Percentiles rank a stretch among this genome's conserved stretches.
Conservation (phyloP, 2,329 filamentous ascomycete species). For the Fonsecaea erecta region DNA sequence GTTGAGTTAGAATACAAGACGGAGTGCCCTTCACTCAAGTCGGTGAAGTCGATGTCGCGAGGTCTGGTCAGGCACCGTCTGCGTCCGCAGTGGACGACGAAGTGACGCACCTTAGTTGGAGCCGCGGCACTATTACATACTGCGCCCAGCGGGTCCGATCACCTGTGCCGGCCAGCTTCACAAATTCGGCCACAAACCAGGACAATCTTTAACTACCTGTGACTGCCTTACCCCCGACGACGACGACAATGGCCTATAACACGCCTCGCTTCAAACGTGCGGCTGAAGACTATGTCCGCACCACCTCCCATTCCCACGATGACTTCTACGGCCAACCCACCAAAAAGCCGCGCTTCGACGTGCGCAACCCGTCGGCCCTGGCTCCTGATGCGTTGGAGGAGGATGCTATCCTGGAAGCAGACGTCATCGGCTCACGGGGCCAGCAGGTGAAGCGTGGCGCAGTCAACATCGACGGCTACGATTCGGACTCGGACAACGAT, state of each 20-base stretch:
- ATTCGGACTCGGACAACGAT: constrained; percentile 90
- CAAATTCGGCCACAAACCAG: background rate
- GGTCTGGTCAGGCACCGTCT: background rate
- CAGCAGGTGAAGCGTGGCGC: constrained; percentile 85
- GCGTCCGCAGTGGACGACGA: background rate
- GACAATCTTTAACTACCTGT: background rate
- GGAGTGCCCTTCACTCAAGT: background rate
- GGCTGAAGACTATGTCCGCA: constrained; percentile 78
- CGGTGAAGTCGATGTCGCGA: background rate
- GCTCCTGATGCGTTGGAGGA: constrained; percentile 79
- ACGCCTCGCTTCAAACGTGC: constrained; percentile 70
- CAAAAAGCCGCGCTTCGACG: constrained; percentile 90
- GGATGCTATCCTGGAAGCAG: constrained; percentile 80
- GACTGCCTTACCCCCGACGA: background rate
- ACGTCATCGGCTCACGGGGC: constrained; percentile 80
- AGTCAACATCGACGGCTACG: constrained; percentile 95
- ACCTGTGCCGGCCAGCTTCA: background rate
- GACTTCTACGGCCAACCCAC: constrained; percentile 46
- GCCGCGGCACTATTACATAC: too few relatives aligned
- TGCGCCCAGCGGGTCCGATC: too few relatives aligned
- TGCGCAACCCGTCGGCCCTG: constrained; percentile 90
- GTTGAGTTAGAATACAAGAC: background rate
- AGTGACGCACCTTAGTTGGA: constrained; percentile 14
- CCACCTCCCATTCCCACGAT: constrained; percentile 61
- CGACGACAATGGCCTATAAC: constrained; percentile 16